Evolutionary conservation across 2,329 filamentous ascomycete genomes (phyloP), one percentile per base, ranked within the genome.

Genomic region (Diaporthe vexans): DNA sequence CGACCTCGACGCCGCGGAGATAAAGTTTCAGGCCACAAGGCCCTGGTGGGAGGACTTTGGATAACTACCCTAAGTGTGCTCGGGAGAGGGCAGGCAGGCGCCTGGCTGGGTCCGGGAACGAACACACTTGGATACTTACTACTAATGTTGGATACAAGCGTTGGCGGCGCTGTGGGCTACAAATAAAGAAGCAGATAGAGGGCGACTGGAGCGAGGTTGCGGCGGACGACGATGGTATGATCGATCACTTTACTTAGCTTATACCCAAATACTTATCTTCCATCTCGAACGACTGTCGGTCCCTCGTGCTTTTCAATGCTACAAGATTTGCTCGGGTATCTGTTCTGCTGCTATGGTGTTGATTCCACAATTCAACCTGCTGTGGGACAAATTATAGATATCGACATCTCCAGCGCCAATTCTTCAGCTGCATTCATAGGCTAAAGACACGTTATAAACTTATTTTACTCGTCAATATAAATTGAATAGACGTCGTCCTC

Each of bases 231-330:
- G 56, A 54, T 51, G 69, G 54, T 54, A 59, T 72, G 69, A 72
- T 21, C 29, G 69, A 71, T n/a, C 29, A 61, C 69, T 72, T 72
- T 52, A 29, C 54, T 51, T 40, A 35, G 54, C 29, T 72, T 72
- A 71, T 71, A 71, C 69, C 69, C 69, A 72, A 52, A 72, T 72
- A 61, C 54, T 56, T 61, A 54, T 29, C n/a, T 54, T 29, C 46
- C n/a, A 40, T 51, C 37, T 26, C 21, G 10, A 24, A 24, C 13
- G 29, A n/a, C n/a, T n/a, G 3, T 24, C 1, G 19, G 11, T 0
- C 21, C 40, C 5, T 17, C 19, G 15, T 17, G n/a, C 24, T 6
- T 59, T n/a, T 48, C 46, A 21, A 15, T 43, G 29, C 29, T 29
- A 29, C 29, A 29, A 4, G 29, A 29, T 29, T 29, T 29, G 29